A percentile compares a stretch with the other conserved stretches of the same genome.
These are phyloP conservation scores for Ogataea pignaliae DNA, from an alignment of 805 yeast species.

Conservation along the genomic window DNA sequence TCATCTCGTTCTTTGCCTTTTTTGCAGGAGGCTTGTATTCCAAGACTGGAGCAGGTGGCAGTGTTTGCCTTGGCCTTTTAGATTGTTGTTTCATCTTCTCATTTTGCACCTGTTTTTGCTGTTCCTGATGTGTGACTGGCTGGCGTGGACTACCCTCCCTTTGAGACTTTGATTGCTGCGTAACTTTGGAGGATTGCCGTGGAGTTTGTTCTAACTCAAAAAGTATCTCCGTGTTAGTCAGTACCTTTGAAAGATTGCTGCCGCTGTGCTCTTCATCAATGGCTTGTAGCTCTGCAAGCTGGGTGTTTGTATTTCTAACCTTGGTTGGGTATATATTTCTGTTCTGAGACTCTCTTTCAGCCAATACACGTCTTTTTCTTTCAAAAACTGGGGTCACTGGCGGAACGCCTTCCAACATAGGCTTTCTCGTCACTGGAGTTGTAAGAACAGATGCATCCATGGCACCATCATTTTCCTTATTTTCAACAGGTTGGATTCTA, in stretches of 20 bases:
- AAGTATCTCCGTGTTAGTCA: neutral
- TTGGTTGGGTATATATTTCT: conserved; percentile 3
- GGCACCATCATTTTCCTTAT: neutral
- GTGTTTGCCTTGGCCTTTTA: no score
- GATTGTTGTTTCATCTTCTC: no score
- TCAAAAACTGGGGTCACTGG: conserved; percentile 7
- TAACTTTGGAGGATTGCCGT: neutral
- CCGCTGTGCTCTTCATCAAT: neutral
- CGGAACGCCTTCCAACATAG: neutral
- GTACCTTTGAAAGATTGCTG: no score
- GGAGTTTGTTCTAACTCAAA: neutral
- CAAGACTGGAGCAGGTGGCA: no score
- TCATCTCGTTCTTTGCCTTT: conserved; percentile 22
- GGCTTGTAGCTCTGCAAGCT: conserved; percentile 3
- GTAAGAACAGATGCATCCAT: no score
- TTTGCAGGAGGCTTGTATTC: conserved; percentile 2
- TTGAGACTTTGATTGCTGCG: neutral
- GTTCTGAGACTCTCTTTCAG: neutral
- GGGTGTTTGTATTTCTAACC: conserved; percentile 3
- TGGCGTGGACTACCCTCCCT: no score
- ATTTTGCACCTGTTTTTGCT: no score
- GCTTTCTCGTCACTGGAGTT: no score
- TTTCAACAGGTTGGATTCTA: neutral
- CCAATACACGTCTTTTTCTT: neutral
- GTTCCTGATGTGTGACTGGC: no score